Base-by-base conservation (phyloP, 192 early-diverging fungal species). In the Coemansia javaensis region DNA sequence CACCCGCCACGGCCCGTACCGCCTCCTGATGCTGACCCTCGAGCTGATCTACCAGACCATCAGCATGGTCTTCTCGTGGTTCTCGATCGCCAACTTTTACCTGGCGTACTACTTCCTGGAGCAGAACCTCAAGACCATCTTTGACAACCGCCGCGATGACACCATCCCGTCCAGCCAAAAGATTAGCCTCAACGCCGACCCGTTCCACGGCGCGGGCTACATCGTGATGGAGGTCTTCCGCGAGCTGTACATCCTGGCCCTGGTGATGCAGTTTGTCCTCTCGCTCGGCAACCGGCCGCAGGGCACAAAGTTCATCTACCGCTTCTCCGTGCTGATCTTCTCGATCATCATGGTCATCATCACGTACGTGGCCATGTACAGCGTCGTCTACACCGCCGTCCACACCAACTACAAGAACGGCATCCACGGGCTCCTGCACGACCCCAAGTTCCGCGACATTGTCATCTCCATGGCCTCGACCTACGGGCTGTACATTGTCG, bases 231-330 rank as follows among this genome's bases (percentile, higher is more conserved):
- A 76, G 45, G 60, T 84, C 13, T 75, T 90, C 51, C 84, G 84
- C 24, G 64, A 79, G 46, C 61, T 91, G 24, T 96, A 96, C 58
- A 56, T 93, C n/a, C 48, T 88, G 36, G 76, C 90, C 25, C 70
- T 97, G 37, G 77, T 90, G 32, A 79, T 84, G 17, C 82, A 85
- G 50, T 88, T 98, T 66, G 87, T 98, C 35, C 77, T 87, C 16
- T 85, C 92, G 52, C 73, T 99, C 58, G 96, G 96, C 51, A 99
- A 99, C 68, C 81, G 93, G 32, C 96, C 96, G 39, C 91, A 97
- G 66, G 94, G 91, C 17, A 84, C 88, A 17, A 90, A 82, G 63
- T 68, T 75, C 36, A 78, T 92, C 22, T 94, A 91, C 50, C 80
- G 81, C 31, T 48, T 70, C 12, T 80, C 79, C 17, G 90, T 92